Evolutionary conservation across 371 early-diverging fungal species (phyloP).

Genomic region (Entomophthora muscae): DNA sequence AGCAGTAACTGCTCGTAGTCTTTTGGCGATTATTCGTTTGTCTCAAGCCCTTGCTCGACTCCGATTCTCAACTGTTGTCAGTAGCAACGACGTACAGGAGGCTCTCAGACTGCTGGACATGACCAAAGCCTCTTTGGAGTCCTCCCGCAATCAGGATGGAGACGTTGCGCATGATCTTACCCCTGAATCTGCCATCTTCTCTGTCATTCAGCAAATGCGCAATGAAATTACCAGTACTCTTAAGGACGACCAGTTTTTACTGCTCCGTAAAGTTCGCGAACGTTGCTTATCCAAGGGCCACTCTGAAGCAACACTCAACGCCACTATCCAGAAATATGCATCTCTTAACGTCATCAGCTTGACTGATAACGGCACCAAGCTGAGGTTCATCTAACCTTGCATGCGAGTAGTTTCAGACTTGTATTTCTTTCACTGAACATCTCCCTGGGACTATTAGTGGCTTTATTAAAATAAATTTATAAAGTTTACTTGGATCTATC

Average conservation of each 20-base stretch:
- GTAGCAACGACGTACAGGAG: constrained; percentile 81
- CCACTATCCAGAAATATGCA: not conserved
- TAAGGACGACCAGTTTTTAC: not conserved
- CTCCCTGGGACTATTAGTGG: too few species aligned
- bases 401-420: too few species aligned
- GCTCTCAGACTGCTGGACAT: constrained; percentile 84
- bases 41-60: constrained; percentile 81
- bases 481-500: too few species aligned
- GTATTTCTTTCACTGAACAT: too few species aligned
- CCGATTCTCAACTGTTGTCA: constrained; percentile 61
- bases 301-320: not conserved
- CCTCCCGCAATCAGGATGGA: not conserved
- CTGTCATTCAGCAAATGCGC: not conserved
- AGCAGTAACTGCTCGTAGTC: constrained; percentile 63
- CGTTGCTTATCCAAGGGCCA: not conserved
- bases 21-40: constrained; percentile 84
- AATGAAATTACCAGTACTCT: not conserved
- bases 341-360: not conserved
- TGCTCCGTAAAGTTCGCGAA: not conserved
- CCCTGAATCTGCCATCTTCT: not conserved
- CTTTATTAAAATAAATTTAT: too few species aligned
- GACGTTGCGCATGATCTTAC: not conserved
- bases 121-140: constrained; percentile 39
- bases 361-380: not conserved
- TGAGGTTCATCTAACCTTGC: not conserved